phyloP scores from a whole-genome alignment of 148 eudicot genomes.

The Cornus kousa region DNA sequence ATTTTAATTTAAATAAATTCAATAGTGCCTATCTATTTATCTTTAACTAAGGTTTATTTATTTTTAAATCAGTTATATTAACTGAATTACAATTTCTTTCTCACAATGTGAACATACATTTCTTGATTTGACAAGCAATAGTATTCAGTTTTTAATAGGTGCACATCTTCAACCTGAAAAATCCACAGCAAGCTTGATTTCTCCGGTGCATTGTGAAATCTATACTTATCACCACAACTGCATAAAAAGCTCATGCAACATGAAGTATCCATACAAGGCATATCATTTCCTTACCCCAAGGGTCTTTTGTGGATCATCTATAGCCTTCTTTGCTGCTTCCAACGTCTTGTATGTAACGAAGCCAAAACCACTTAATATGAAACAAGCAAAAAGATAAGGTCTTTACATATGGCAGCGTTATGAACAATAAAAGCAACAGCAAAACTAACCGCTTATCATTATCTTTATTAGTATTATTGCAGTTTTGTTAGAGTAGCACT shows the following conservation, averaged over 20 bases:
- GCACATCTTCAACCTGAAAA: neutral
- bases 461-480: no score
- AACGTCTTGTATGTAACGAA: slow-evolving; percentile 60
- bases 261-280: neutral
- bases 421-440: neutral
- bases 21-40: neutral
- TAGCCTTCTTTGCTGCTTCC: slow-evolving; percentile 58
- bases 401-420: neutral
- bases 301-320: slow-evolving; percentile 61
- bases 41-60: neutral
- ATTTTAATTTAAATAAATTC: neutral
- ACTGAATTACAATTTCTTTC: no score
- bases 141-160: neutral
- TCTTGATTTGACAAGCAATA: neutral
- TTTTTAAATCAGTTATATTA: neutral
- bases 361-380: slow-evolving; percentile 55
- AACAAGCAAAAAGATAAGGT: slow-evolving; percentile 11
- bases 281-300: slow-evolving; percentile 45
- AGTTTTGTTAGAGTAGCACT: neutral
- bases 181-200: neutral
- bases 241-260: neutral
- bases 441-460: neutral
- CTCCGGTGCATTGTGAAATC: neutral
- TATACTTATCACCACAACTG: neutral
- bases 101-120: neutral